Percentiles rank a stretch among this genome's conserved stretches.
Evolutionary conservation across 2,329 filamentous ascomycete species (phyloP).

Genomic region (Ceratocystis papillata): DNA sequence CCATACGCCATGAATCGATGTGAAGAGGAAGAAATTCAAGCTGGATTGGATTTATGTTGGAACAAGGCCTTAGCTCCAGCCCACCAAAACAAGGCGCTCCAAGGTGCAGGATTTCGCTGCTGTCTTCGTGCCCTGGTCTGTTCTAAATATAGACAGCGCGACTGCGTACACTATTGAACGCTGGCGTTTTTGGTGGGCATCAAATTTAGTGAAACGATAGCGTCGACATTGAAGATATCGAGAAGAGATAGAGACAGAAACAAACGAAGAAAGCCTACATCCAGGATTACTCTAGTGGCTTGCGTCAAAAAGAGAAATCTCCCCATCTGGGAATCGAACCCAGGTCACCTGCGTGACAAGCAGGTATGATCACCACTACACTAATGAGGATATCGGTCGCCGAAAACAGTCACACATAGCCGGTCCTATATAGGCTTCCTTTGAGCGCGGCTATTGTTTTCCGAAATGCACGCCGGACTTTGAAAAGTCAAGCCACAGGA

Average conservation of each 20-base stretch:
- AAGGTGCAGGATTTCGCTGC: neutral
- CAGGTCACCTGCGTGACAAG: slow-evolving; percentile 25
- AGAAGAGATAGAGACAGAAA: neutral
- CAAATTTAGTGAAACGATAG: neutral
- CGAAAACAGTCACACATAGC: neutral
- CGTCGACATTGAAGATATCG: neutral
- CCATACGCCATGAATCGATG: neutral
- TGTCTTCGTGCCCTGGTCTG: neutral
- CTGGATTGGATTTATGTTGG: neutral
- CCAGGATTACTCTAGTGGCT: neutral
- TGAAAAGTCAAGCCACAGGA: no score
- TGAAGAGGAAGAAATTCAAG: neutral
- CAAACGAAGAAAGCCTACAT: neutral
- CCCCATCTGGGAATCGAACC: slow-evolving; percentile 25
- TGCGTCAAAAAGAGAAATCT: neutral
- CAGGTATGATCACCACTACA: slow-evolving; percentile 24
- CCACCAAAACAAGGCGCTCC: slow-evolving; percentile 1
- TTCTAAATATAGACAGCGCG: neutral
- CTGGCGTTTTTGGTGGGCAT: neutral
- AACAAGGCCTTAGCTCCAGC: slow-evolving; percentile 3
- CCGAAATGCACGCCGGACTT: no score
- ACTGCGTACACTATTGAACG: neutral
- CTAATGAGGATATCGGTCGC: slow-evolving; percentile 18
- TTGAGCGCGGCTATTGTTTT: no score
- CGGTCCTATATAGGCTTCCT: neutral